Evolutionary conservation across 2,329 filamentous ascomycete genomes (phyloP), one percentile per base, ranked within the genome.

Genomic region (Aureobasidium musti): DNA sequence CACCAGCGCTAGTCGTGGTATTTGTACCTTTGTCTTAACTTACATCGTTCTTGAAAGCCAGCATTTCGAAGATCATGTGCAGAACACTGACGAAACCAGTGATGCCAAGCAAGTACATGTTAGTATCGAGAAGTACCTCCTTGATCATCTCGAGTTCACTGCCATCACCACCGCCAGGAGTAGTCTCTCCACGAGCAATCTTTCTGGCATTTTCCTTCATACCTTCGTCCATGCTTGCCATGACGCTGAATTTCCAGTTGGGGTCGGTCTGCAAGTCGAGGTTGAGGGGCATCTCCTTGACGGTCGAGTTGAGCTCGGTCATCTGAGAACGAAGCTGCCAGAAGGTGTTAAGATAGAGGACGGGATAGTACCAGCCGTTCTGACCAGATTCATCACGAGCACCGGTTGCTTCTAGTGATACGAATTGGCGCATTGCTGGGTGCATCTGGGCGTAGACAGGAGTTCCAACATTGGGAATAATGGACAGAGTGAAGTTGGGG

Each of bases 31-130:
- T n/a, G n/a, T n/a, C n/a, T n/a, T n/a, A n/a, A 57, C 92, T 83
- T 76, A 99, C 97, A 76, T 99, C 95, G 76, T 90, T 97, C 74
- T 96, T 97, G 82, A 99, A 99, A 1, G 95, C 95, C 39, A 99
- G 86, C 74, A 91, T 93, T 79, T 99, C 95, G 70, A 99, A 94
- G 72, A 99, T 82, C 85, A 97, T 92, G 80, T 99, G 95, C 45
- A 95, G 84, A 67, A 99, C 85, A 70, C 88, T 93, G 72, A 96
- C 95, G 10, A 96, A 78, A 30, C 87, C 87, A 0, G 95, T 99
- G 37, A 96, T 89, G 30, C 85, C 89, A 45, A 99, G 87, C 35
- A 99, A 87, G 76, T 92, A 96, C 41, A 91, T 89, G 79, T 98
- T 98, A 33, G 92, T 97, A 80, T 98, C 92, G 43, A 98, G 84